Evolutionary conservation across 257 asterid genomes (phyloP).

Genomic region (Capsicum rhomboideum): DNA sequence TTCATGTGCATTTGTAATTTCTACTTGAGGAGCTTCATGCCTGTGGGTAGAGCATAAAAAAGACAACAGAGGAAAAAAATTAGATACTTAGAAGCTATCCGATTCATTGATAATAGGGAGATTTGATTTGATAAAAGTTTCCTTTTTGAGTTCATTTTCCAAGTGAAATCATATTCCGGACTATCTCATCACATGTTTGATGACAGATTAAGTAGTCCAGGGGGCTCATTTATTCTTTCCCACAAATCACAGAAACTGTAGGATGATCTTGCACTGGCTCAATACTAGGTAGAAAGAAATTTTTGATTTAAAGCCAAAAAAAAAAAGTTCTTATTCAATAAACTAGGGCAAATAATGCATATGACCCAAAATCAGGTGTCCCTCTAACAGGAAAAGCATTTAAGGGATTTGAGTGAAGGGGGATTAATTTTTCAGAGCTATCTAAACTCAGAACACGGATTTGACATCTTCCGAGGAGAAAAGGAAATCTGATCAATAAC

Average conservation of each 20-base stretch:
- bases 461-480: not conserved
- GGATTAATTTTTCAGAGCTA: not conserved
- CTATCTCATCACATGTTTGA: not conserved
- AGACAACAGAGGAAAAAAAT: slow-evolving; percentile 6
- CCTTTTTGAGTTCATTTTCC: not conserved
- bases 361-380: not conserved
- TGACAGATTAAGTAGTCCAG: not conserved
- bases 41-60: slow-evolving; percentile 33
- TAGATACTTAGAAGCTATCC: not conserved
- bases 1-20: slow-evolving; percentile 88
- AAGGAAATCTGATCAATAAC: not conserved
- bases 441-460: not conserved
- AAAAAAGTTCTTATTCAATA: not conserved
- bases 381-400: not conserved
- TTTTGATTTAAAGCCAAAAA: not conserved
- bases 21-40: slow-evolving; percentile 95
- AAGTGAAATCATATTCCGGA: not conserved
- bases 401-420: not conserved
- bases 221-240: not conserved
- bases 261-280: not conserved
- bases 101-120: not conserved
- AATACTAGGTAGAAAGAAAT: not conserved
- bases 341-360: not conserved
- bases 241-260: not conserved
- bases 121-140: not conserved